Conservation (phyloP, 148 eudicot species). For the Fagopyrum tataricum region DNA sequence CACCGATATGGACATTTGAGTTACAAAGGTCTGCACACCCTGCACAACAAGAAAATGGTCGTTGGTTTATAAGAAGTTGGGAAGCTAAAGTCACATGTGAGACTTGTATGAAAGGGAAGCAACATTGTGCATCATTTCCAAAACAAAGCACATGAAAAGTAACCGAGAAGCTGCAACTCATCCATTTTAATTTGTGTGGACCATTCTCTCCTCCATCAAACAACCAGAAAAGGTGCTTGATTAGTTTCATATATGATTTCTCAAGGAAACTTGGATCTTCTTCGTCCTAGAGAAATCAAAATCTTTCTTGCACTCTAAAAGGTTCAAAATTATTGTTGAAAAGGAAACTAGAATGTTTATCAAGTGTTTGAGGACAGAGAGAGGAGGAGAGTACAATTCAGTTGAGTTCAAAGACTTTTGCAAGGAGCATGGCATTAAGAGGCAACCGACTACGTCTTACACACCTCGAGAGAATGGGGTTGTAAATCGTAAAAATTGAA, state of each 20-base stretch:
- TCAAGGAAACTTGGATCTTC: conserved; percentile 13
- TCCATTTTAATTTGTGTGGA: conserved; percentile 16
- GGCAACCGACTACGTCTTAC: too few species aligned
- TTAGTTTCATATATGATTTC: conserved; percentile 18
- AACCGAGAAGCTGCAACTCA: not conserved
- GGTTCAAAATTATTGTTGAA: conserved; percentile 15
- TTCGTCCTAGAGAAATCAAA: conserved; percentile 13
- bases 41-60: conserved; percentile 16
- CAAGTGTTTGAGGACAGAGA: conserved; percentile 1
- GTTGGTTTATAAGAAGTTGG: not conserved
- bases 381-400: conserved; percentile 15
- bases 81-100: not conserved
- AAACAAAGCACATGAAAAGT: conserved; percentile 3
- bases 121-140: conserved; percentile 7
- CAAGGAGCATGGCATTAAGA: conserved; percentile 4
- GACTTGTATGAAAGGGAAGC: not conserved
- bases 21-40: conserved; percentile 9
- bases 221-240: not conserved
- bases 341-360: conserved; percentile 5
- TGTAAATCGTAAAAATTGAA: conserved; percentile 4
- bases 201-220: conserved; percentile 15
- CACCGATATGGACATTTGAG: conserved; percentile 22
- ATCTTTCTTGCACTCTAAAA: conserved; percentile 8
- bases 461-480: not conserved
- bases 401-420: conserved; percentile 14